Percentiles rank a stretch among this genome's conserved stretches.
These are phyloP conservation scores for Gyromitra esculenta DNA, from an alignment of 2,329 filamentous ascomycete species.

Conservation along the genomic window DNA sequence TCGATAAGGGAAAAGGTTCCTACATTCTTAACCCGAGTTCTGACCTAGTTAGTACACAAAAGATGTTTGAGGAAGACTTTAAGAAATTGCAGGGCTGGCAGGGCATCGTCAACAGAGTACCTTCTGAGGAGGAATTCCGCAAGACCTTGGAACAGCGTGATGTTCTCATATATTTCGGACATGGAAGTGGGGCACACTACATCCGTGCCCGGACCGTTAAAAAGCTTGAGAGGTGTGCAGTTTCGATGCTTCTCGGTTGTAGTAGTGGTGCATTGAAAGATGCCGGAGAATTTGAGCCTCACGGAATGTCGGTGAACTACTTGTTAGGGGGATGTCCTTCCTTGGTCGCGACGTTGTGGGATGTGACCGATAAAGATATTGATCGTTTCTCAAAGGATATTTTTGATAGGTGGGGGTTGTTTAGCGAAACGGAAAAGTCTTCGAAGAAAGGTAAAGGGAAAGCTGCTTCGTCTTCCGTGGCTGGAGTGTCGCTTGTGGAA, in stretches of 20 bases:
- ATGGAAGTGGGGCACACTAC: constrained; percentile 94
- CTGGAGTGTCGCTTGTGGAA: constrained; percentile 72
- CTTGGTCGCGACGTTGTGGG: constrained; percentile 92
- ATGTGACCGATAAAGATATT: constrained; percentile 97
- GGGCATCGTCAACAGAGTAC: constrained; percentile 73
- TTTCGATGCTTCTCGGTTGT: constrained; percentile 92
- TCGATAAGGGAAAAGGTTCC: constrained; percentile 63
- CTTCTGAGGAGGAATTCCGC: constrained; percentile 81
- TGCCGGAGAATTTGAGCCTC: constrained; percentile 87
- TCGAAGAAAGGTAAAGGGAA: constrained; percentile 58
- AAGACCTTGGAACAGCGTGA: constrained; percentile 72
- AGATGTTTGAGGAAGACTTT: constrained; percentile 75
- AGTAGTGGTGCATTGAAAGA: constrained; percentile 83
- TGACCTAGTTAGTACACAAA: constrained; percentile 82
- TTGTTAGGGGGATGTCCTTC: constrained; percentile 87
- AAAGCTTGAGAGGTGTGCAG: constrained; percentile 78
- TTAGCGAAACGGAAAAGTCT: constrained; percentile 58
- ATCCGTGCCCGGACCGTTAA: constrained; percentile 85
- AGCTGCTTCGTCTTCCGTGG: constrained; percentile 58
- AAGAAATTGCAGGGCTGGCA: constrained; percentile 74
- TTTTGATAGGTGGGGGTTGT: constrained; percentile 87
- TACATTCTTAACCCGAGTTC: constrained; percentile 91
- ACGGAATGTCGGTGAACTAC: constrained; percentile 90
- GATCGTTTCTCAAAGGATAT: constrained; percentile 84
- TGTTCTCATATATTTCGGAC: constrained; percentile 91